Conservation (phyloP, 768 basidiomycete species). For the Fomitopsis serialis region DNA sequence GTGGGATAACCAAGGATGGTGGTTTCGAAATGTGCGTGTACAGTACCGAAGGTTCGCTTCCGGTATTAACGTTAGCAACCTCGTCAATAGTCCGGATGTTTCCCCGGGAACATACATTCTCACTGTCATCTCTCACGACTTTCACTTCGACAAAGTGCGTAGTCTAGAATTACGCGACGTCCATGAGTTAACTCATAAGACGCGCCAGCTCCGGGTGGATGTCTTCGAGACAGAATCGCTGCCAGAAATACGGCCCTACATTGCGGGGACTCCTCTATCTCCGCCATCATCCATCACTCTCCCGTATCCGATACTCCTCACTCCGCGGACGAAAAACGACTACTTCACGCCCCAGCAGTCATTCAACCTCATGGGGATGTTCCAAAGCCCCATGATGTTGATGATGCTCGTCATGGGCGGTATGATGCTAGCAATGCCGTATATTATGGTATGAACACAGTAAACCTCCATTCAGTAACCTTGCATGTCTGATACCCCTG, state of each 20-base stretch:
- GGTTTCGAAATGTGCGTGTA: constrained; percentile 59
- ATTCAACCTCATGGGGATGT: constrained; percentile 71
- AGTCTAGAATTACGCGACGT: background rate
- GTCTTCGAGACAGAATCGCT: constrained; percentile 38
- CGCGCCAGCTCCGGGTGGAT: constrained; percentile 60
- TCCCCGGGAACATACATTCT: constrained; percentile 65
- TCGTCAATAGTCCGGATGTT: constrained; percentile 51
- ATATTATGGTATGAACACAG: constrained; percentile 52
- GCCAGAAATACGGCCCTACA: constrained; percentile 56
- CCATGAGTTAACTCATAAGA: background rate
- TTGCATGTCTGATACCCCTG: background rate
- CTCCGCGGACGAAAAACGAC: constrained; percentile 46
- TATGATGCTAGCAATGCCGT: constrained; percentile 71
- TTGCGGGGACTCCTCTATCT: constrained; percentile 63
- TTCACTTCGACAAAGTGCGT: constrained; percentile 64
- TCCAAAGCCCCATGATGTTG: constrained; percentile 82
- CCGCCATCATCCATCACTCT: constrained; percentile 50
- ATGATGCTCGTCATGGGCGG: constrained; percentile 63
- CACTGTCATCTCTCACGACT: constrained; percentile 61
- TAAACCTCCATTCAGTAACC: background rate
- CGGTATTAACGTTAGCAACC: background rate
- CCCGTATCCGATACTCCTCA: constrained; percentile 55
- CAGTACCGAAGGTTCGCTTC: background rate
- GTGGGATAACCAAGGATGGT: constrained; percentile 51
- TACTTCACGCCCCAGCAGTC: constrained; percentile 69